Conservation (phyloP, 148 eudicot species). For the Pharnaceum exiguum region DNA sequence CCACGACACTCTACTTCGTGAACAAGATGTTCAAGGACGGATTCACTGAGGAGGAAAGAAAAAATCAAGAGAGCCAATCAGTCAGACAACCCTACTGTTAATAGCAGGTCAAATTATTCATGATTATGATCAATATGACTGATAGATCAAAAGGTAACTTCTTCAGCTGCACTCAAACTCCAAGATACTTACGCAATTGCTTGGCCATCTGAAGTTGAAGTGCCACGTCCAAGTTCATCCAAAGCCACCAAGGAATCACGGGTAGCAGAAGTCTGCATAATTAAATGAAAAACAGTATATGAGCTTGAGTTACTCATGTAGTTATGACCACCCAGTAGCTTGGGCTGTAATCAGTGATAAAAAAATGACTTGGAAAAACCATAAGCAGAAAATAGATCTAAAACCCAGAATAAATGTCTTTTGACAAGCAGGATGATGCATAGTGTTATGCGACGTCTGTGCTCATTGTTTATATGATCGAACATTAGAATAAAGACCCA, state of each 20-base stretch:
- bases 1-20: conserved; percentile 80
- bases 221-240: conserved; percentile 99
- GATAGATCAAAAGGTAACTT: background rate
- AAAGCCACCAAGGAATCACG: conserved; percentile 85
- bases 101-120: background rate
- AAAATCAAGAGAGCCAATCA: background rate
- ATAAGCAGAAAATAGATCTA: too few relatives aligned
- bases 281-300: conserved; percentile 13
- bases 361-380: too few relatives aligned
- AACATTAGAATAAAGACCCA: conserved; percentile 3
- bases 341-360: too few relatives aligned
- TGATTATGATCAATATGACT: background rate
- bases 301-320: too few relatives aligned
- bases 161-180: background rate
- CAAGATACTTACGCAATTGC: conserved; percentile 85
- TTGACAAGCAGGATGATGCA: too few relatives aligned
- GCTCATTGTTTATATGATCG: too few relatives aligned
- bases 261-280: conserved; percentile 72
- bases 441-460: too few relatives aligned
- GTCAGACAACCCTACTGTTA: conserved; percentile 5
- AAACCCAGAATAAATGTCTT: too few relatives aligned
- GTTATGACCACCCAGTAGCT: too few relatives aligned
- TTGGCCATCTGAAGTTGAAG: conserved; percentile 99
- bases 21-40: conserved; percentile 91
- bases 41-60: conserved; percentile 53